Evolutionary conservation across 2,329 filamentous ascomycete genomes (phyloP).

Genomic region (Dothistroma septosporum): DNA sequence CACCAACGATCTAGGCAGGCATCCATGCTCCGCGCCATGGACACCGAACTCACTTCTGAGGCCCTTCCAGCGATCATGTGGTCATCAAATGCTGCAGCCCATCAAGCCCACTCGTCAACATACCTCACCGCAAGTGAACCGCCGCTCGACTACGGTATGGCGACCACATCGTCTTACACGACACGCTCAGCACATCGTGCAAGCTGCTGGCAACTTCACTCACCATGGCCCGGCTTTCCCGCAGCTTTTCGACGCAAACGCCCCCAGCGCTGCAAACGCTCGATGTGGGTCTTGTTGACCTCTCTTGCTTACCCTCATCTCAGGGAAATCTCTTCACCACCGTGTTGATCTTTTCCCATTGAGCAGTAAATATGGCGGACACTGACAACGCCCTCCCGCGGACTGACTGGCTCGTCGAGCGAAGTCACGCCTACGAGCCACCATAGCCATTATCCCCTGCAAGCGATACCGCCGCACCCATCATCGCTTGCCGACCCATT

Average conservation of each 20-base stretch:
- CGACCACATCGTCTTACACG: too few species aligned
- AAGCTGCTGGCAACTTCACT: not conserved
- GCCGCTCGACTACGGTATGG: too few species aligned
- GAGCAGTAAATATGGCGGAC: not conserved
- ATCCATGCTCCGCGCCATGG: too few species aligned
- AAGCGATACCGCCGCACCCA: not conserved
- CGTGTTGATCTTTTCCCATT: not conserved
- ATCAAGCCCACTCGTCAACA: too few species aligned
- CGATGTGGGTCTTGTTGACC: not conserved
- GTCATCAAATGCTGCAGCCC: too few species aligned
- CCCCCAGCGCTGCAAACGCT: not conserved
- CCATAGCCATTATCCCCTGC: not conserved
- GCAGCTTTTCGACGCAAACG: not conserved
- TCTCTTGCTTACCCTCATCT: not conserved
- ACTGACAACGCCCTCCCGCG: not conserved
- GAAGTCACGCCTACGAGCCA: not conserved
- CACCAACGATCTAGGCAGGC: too few species aligned
- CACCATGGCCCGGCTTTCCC: not conserved
- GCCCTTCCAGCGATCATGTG: too few species aligned
- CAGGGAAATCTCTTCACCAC: not conserved
- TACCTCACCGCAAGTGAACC: too few species aligned
- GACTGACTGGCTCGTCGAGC: not conserved
- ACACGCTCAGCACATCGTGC: not conserved
- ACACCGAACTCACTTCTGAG: too few species aligned
- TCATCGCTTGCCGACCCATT: not conserved